These are phyloP conservation scores for Cucumis cinereus DNA, from an alignment of 306 rosid species.

Conservation along the genomic window DNA sequence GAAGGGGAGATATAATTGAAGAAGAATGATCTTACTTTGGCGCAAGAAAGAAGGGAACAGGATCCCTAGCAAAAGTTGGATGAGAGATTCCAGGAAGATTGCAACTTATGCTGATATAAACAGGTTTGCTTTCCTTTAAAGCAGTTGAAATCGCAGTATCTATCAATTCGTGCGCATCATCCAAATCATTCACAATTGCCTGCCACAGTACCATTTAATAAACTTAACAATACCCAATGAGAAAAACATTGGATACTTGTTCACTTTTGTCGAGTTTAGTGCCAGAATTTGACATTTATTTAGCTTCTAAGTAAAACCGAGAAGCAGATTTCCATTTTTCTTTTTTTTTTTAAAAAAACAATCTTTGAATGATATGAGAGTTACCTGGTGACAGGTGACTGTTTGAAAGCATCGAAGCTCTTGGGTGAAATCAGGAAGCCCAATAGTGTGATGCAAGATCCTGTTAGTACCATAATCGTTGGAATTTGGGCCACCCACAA, in stretches of 20 bases:
- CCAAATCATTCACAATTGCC: conserved; percentile 84
- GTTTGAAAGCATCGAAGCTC: conserved; percentile 69
- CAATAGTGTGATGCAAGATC: conserved; percentile 79
- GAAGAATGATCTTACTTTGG: conserved; percentile 31
- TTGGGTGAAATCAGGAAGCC: conserved; percentile 64
- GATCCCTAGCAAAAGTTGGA: conserved; percentile 72
- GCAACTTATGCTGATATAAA: conserved; percentile 65
- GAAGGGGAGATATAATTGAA: neutral
- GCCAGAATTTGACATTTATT: neutral
- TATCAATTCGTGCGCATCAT: conserved; percentile 62
- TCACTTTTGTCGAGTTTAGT: neutral
- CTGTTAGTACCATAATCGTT: conserved; percentile 74
- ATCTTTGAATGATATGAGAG: too few relatives aligned
- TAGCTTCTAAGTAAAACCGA: neutral
- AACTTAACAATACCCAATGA: neutral
- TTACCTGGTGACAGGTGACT: conserved; percentile 67
- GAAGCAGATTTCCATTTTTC: neutral
- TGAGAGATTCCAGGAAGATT: conserved; percentile 57
- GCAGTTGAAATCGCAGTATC: conserved; percentile 92
- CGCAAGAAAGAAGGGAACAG: conserved; percentile 62
- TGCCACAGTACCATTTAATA: conserved; percentile 11
- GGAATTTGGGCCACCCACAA: conserved; percentile 77
- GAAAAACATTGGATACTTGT: neutral
- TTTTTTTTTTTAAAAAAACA: too few relatives aligned
- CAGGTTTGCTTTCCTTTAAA: conserved; percentile 84